These are phyloP conservation scores for Aspergillus tanneri DNA, from an alignment of 2,329 filamentous ascomycete species.

Conservation along the genomic window DNA sequence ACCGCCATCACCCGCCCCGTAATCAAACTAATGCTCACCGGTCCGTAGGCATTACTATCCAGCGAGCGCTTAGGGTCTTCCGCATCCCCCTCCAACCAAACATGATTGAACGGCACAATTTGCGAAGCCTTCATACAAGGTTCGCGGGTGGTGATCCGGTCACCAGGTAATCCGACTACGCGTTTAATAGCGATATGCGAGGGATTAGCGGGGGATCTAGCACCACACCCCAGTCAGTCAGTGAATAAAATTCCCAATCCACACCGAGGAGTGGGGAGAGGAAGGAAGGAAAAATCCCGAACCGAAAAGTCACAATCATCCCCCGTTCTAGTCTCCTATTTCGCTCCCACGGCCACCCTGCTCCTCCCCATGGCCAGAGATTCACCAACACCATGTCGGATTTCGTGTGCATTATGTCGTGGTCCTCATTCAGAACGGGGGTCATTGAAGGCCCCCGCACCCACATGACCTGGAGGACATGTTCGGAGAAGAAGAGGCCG, in stretches of 20 bases:
- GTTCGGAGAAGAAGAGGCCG: constrained; percentile 40
- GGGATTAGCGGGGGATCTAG: constrained; percentile 69
- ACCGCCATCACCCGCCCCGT: constrained; percentile 72
- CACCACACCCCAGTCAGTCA: constrained; percentile 4
- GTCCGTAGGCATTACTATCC: constrained; percentile 90
- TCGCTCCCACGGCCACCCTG: constrained; percentile 53
- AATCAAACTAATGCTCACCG: constrained; percentile 72
- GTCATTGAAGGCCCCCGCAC: constrained; percentile 66
- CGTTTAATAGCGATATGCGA: constrained; percentile 74
- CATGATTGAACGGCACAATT: constrained; percentile 74
- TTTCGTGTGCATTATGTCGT: constrained; percentile 44
- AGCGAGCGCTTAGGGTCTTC: constrained; percentile 61
- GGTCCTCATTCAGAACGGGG: constrained; percentile 69
- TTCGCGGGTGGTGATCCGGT: constrained; percentile 65
- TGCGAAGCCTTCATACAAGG: constrained; percentile 56
- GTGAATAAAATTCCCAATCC: constrained; percentile 9
- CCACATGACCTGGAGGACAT: constrained; percentile 44
- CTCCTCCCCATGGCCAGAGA: constrained; percentile 40
- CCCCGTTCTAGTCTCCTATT: constrained; percentile 63
- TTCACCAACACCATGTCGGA: constrained; percentile 46
- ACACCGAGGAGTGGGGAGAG: not conserved
- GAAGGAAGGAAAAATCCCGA: constrained; percentile 12
- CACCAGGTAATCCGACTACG: constrained; percentile 76
- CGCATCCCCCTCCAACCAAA: constrained; percentile 95
- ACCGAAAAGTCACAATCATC: constrained; percentile 68